phyloP scores from a whole-genome alignment of 768 basidiomycete genomes.

The Trametes maxima region DNA sequence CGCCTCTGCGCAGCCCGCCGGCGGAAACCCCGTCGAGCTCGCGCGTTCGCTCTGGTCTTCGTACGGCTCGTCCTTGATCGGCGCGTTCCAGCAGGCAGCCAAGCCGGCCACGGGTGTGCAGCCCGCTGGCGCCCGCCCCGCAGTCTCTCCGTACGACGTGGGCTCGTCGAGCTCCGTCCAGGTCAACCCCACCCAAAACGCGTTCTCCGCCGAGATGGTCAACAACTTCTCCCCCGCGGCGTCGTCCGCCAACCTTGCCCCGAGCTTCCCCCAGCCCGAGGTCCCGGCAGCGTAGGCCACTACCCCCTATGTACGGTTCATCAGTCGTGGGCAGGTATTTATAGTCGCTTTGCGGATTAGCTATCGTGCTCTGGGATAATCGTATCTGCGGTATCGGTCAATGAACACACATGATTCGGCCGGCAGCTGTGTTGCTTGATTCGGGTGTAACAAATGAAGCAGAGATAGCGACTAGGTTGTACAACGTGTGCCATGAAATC shows the following conservation, averaged over 20 bases:
- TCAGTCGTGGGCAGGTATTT: constrained; percentile 1
- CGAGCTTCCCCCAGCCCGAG: constrained; percentile 47
- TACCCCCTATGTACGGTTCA: not conserved
- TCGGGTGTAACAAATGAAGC: not conserved
- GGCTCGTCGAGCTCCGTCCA: constrained; percentile 23
- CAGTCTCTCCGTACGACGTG: constrained; percentile 18
- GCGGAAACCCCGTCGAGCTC: constrained; percentile 25
- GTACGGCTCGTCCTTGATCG: constrained; percentile 44
- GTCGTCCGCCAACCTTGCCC: constrained; percentile 20
- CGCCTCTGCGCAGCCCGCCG: constrained; percentile 8
- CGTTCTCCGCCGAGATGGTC: constrained; percentile 23
- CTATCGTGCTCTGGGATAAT: not conserved
- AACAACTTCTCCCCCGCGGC: constrained; percentile 17
- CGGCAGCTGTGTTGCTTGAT: not conserved
- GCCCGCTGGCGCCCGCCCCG: not conserved
- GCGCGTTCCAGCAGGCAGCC: constrained; percentile 27
- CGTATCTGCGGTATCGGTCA: not conserved
- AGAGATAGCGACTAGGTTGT: constrained; percentile 7
- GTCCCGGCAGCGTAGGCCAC: constrained; percentile 13
- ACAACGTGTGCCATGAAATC: too few relatives aligned
- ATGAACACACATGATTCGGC: not conserved
- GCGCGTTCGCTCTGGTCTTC: constrained; percentile 37
- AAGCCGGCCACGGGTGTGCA: constrained; percentile 15
- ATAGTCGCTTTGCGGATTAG: not conserved
- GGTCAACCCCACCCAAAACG: constrained; percentile 12